Percentiles rank a stretch among this genome's conserved stretches.
phyloP scores from a whole-genome alignment of 495 filamentous ascomycete species.

The Aspergillus incahuasiensis region DNA sequence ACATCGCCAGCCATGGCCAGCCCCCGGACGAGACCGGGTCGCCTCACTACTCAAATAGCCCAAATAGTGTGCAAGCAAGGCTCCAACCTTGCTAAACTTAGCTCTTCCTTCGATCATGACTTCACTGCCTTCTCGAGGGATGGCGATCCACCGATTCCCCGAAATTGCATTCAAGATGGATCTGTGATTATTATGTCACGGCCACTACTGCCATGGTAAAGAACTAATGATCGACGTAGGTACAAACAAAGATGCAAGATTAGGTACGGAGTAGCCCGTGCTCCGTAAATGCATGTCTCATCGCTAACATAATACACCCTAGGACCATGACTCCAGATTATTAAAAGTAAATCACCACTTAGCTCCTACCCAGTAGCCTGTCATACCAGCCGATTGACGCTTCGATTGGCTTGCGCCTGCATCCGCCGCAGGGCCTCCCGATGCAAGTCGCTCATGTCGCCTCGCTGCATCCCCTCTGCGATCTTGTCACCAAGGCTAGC shows the following conservation, averaged over 20 bases:
- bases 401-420: constrained; percentile 65
- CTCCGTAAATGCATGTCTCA: background rate
- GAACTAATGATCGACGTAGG: background rate
- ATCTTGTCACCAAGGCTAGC: constrained; percentile 46
- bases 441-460: constrained; percentile 72
- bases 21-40: constrained; percentile 3
- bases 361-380: constrained; percentile 7
- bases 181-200: background rate
- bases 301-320: background rate
- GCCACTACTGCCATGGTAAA: too few species aligned
- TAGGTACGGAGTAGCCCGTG: background rate
- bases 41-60: constrained; percentile 5
- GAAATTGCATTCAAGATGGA: background rate
- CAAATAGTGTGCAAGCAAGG: constrained; percentile 3
- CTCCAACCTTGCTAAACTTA: constrained; percentile 3
- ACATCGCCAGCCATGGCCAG: background rate
- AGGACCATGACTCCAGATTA: background rate
- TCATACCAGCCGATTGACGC: constrained; percentile 16
- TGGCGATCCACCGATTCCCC: background rate
- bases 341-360: background rate
- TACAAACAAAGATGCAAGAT: background rate
- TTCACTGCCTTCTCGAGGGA: constrained; percentile 1
- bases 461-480: constrained; percentile 71
- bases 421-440: constrained; percentile 76
- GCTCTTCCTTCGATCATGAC: background rate